Percentiles rank a stretch among this genome's conserved stretches.
These are phyloP conservation scores for Erysimum cheiranthoides DNA, from an alignment of 345 rosid species.

Conservation along the genomic window DNA sequence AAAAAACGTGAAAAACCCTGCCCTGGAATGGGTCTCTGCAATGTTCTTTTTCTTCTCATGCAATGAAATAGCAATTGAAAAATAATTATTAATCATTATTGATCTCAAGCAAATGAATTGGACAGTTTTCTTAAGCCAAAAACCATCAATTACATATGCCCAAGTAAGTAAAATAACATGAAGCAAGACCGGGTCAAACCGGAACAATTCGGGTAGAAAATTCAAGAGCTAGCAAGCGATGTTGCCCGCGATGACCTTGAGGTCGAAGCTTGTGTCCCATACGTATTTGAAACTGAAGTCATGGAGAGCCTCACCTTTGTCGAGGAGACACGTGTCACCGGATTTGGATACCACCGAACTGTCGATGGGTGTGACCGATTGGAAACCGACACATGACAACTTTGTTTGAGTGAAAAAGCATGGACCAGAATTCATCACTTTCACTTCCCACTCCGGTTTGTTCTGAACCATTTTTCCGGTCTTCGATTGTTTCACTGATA, in stretches of 20 bases:
- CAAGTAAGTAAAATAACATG: not conserved
- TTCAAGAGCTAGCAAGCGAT: conserved; percentile 22
- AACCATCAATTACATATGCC: not conserved
- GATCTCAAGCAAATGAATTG: not conserved
- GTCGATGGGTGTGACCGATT: conserved; percentile 12
- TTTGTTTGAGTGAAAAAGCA: not conserved
- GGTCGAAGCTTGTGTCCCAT: conserved; percentile 30
- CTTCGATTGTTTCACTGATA: conserved; percentile 14
- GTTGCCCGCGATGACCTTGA: not conserved
- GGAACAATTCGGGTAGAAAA: not conserved
- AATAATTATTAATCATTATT: not conserved
- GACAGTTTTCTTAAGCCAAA: not conserved
- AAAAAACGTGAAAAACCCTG: too few relatives aligned
- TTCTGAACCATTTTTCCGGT: not conserved
- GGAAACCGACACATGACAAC: conserved; percentile 24
- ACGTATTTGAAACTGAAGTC: conserved; percentile 19
- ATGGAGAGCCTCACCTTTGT: not conserved
- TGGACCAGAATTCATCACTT: not conserved
- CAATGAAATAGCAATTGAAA: too few relatives aligned
- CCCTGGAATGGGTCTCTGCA: too few relatives aligned
- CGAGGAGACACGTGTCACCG: conserved; percentile 19
- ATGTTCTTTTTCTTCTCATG: too few relatives aligned
- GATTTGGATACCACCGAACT: not conserved
- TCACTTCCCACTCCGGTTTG: conserved; percentile 38
- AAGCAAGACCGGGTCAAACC: not conserved